These are phyloP conservation scores for Geotrichum reessii DNA, from an alignment of 1,139 yeast species.

Conservation along the genomic window DNA sequence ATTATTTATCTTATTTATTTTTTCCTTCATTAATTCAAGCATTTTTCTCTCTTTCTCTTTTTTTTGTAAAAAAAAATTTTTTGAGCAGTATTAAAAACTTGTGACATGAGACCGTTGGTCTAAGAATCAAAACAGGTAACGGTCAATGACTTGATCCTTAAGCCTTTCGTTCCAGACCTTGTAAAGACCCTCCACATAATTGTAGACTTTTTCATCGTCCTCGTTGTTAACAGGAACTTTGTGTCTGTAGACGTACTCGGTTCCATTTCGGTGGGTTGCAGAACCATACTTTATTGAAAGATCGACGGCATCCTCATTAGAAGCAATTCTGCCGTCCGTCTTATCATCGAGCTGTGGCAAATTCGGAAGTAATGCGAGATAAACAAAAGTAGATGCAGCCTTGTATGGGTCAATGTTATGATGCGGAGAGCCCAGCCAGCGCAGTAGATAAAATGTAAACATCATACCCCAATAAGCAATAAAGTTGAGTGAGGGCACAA, in stretches of 20 bases:
- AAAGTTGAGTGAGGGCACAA: slow-evolving; percentile 66
- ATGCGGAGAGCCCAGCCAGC: slow-evolving; percentile 76
- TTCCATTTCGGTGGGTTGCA: slow-evolving; percentile 57
- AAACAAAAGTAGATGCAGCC: slow-evolving; percentile 83
- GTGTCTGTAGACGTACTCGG: slow-evolving; percentile 52
- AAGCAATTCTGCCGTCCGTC: background rate
- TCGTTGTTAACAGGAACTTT: slow-evolving; percentile 44
- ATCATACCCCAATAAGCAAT: slow-evolving; percentile 84
- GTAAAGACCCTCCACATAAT: slow-evolving; percentile 52
- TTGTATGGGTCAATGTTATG: slow-evolving; percentile 83
- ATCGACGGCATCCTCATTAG: slow-evolving; percentile 37
- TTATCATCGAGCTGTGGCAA: background rate
- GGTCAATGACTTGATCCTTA: slow-evolving; percentile 58
- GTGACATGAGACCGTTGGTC: background rate
- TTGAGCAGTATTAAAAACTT: background rate
- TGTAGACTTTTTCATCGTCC: slow-evolving; percentile 60
- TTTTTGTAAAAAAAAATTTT: too few relatives aligned
- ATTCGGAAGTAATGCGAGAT: slow-evolving; percentile 48
- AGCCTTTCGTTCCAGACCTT: slow-evolving; percentile 64
- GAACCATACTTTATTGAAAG: slow-evolving; percentile 70
- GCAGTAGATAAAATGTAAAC: slow-evolving; percentile 72
- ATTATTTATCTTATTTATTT: background rate
- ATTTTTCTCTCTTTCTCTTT: background rate
- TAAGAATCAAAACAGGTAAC: slow-evolving; percentile 24
- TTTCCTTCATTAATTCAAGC: background rate